Percentiles rank a stretch among this genome's conserved stretches.
Conservation (phyloP, 192 early-diverging fungal species). For the Rhizoclosmatium globosum region DNA sequence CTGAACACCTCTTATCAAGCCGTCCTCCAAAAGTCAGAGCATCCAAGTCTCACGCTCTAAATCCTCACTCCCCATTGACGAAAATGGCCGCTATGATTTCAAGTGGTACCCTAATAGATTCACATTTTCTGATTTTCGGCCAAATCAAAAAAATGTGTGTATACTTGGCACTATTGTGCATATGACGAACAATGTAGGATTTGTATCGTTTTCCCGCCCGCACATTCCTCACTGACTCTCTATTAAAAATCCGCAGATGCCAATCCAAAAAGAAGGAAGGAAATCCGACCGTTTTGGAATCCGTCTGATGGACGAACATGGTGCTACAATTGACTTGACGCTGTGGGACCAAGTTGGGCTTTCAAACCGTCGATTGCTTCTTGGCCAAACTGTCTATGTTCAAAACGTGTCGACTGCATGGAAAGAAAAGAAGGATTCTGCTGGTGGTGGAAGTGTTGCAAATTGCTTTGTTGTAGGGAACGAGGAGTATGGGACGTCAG, state of each 20-base stretch:
- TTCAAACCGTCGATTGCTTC: background rate
- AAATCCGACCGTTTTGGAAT: slow-evolving; percentile 21
- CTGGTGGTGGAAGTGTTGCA: background rate
- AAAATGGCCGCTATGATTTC: slow-evolving; percentile 12
- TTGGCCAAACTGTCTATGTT: slow-evolving; percentile 27
- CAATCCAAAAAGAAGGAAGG: slow-evolving; percentile 17
- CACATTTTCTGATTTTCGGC: background rate
- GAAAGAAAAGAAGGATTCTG: background rate
- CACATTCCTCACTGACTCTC: background rate
- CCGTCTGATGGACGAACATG: background rate
- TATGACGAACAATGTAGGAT: slow-evolving; percentile 9
- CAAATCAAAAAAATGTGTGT: slow-evolving; percentile 12
- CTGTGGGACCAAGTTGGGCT: slow-evolving; percentile 26
- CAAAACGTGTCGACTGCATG: slow-evolving; percentile 10
- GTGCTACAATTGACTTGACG: slow-evolving; percentile 1
- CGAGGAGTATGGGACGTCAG: slow-evolving; percentile 2
- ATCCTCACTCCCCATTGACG: no score
- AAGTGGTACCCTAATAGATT: slow-evolving; percentile 4
- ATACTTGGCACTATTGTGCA: slow-evolving; percentile 13
- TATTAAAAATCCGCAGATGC: background rate
- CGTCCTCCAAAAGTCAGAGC: no score
- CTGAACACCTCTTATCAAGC: background rate
- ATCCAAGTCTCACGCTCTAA: no score
- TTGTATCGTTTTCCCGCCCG: background rate
- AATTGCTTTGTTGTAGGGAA: slow-evolving; percentile 24